Evolutionary conservation across 208 protist genomes (phyloP).

Genomic region (Trichomonas vaginalis): DNA sequence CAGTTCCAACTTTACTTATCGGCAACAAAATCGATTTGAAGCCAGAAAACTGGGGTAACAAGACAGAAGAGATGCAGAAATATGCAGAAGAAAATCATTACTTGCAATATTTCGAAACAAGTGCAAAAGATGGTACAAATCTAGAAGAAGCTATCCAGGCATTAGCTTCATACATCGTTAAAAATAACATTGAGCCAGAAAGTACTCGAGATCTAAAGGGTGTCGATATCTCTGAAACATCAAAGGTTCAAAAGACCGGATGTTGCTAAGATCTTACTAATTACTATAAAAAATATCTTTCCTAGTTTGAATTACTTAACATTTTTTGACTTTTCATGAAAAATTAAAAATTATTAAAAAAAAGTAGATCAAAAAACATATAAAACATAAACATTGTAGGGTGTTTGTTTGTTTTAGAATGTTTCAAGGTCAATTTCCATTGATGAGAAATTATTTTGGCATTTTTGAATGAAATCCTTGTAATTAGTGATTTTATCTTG

Average conservation of each 20-base stretch:
- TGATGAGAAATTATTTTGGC: too few species aligned
- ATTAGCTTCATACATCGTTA: background rate
- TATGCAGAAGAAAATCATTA: background rate
- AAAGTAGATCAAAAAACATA: too few species aligned
- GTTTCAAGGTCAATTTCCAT: too few species aligned
- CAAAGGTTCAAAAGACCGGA: background rate
- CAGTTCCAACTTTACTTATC: constrained; percentile 11
- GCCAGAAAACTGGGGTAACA: background rate
- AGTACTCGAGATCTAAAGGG: background rate
- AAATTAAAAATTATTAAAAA: too few species aligned
- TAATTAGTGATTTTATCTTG: too few species aligned
- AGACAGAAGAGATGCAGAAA: background rate
- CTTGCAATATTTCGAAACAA: background rate
- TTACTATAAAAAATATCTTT: background rate
- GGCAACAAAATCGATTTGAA: constrained; percentile 22
- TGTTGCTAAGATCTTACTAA: background rate
- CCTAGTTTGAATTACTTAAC: background rate
- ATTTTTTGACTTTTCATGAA: too few species aligned
- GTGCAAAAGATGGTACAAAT: constrained; percentile 13
- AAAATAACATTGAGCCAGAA: background rate
- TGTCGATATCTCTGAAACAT: background rate
- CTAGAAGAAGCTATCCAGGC: background rate
- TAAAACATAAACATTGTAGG: too few species aligned
- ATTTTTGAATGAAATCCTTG: too few species aligned
- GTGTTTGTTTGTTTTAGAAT: too few species aligned